phyloP scores from a whole-genome alignment of 805 yeast species.

The Scheffersomyces spartinae region DNA sequence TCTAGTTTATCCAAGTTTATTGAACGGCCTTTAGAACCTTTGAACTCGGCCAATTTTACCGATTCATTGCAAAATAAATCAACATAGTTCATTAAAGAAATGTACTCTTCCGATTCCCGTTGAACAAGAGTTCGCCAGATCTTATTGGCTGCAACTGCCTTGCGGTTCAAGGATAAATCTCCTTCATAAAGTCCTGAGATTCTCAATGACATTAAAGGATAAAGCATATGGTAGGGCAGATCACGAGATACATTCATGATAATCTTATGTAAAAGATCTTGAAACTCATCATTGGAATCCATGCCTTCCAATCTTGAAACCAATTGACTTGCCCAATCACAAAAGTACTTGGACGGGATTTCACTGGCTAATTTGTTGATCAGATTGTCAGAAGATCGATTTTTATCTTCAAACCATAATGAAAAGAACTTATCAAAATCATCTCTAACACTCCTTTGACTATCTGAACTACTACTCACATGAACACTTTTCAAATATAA shows the following conservation, averaged over 20 bases:
- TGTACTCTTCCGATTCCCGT: no score
- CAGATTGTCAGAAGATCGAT: no score
- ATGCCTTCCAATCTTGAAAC: slow-evolving; percentile 69
- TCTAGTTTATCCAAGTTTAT: no score
- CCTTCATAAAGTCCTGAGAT: slow-evolving; percentile 28
- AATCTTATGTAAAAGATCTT: slow-evolving; percentile 36
- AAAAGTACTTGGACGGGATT: no score
- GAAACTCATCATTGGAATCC: slow-evolving; percentile 47
- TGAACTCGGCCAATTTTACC: slow-evolving; percentile 38
- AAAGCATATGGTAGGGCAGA: slow-evolving; percentile 69
- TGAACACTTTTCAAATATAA: slow-evolving; percentile 49
- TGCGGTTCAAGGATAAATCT: no score
- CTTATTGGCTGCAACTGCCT: slow-evolving; percentile 35
- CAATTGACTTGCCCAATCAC: slow-evolving; percentile 79
- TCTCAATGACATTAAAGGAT: slow-evolving; percentile 47
- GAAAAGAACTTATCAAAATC: slow-evolving; percentile 71
- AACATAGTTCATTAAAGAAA: slow-evolving; percentile 38
- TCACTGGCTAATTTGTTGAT: no score
- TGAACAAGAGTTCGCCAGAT: no score
- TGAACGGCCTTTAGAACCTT: no score
- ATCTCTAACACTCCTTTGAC: no score
- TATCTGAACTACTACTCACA: slow-evolving; percentile 25
- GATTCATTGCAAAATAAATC: slow-evolving; percentile 40
- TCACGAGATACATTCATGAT: slow-evolving; percentile 34
- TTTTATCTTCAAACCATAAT: slow-evolving; percentile 68